Conservation (phyloP, 768 basidiomycete species). For the Trametes sanguinea region DNA sequence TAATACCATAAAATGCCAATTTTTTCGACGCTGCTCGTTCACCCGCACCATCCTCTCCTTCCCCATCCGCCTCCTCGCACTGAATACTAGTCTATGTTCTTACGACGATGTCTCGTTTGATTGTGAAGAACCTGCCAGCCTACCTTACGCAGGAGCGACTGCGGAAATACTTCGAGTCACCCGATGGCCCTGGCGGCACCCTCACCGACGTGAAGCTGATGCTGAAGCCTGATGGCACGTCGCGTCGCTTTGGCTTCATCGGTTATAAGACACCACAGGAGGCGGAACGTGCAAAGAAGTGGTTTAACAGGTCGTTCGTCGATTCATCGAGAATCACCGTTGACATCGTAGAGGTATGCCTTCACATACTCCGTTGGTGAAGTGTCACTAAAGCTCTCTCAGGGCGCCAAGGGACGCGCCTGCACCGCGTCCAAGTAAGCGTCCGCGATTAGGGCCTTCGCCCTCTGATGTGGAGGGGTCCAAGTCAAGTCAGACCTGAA, state of each 20-base stretch:
- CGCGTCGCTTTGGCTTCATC: constrained; percentile 88
- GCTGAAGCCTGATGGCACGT: constrained; percentile 72
- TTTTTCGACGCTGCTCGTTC: neutral
- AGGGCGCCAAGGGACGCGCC: constrained; percentile 75
- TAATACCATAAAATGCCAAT: constrained; percentile 1
- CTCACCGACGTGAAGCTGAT: constrained; percentile 90
- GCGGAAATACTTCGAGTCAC: constrained; percentile 66
- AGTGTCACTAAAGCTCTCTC: neutral
- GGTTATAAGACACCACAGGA: constrained; percentile 85
- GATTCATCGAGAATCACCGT: constrained; percentile 79
- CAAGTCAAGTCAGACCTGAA: constrained; percentile 6
- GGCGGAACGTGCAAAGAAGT: constrained; percentile 72
- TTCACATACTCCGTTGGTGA: neutral
- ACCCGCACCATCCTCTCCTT: constrained; percentile 2
- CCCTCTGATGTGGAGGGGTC: constrained; percentile 29
- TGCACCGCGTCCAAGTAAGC: constrained; percentile 67
- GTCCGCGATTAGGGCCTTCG: constrained; percentile 50
- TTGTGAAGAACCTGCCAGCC: constrained; percentile 78
- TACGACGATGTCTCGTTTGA: constrained; percentile 71
- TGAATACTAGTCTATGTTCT: neutral
- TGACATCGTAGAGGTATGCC: constrained; percentile 66
- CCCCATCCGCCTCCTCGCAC: neutral
- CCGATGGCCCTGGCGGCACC: constrained; percentile 58
- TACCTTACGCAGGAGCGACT: constrained; percentile 67
- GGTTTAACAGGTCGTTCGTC: constrained; percentile 85